Evolutionary conservation across 805 yeast genomes (phyloP), one percentile per base, ranked within the genome.

Genomic region (Yarrowia keelungensis): DNA sequence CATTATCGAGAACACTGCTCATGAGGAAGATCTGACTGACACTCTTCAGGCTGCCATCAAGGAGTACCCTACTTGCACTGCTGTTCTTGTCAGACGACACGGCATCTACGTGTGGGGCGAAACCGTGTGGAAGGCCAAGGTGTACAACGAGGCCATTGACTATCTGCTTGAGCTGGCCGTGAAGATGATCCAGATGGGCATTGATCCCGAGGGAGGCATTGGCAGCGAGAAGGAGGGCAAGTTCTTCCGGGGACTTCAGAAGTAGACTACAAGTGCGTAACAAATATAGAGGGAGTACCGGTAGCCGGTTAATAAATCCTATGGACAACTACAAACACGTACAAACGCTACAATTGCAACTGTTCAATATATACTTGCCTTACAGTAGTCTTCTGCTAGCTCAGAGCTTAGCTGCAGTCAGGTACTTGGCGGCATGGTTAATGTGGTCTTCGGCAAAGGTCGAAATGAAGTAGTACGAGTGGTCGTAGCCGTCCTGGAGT

Each of bases 101-200:
- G 98, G 98, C 0, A 88, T 94, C 54, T 94, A 89, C 76, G 97
- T 92, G n/a, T 94, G 98, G 98, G 98, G 98, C 32, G 91, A 89
- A 73, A 86, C 84, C 35, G 90, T 91, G 12, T 90, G 96, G 90
- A 92, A 93, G 79, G 97, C 98, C 61, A 94, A 94, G 79, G 85
- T 94, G 14, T 89, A 90, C 77, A 92, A 92, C 76, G 98, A 94
- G 78, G 97, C 97, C 16, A 86, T 94, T 70, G 98, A 94, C 75
- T 94, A 93, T 76, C 79, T 94, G 71, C 81, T 94, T 74, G 97
- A 91, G 71, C 78, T 93, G 72, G 97, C 95, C 0, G 85, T 93
- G 45, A 89, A 89, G 75, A 90, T 92, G 97, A 85, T 86, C 72
- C 85, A 84, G 73, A 77, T 86, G 68, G 92, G 92, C 0, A 83